These are phyloP conservation scores for Azolla pinnata DNA, from an alignment of 75 land plant species.

Conservation along the genomic window DNA sequence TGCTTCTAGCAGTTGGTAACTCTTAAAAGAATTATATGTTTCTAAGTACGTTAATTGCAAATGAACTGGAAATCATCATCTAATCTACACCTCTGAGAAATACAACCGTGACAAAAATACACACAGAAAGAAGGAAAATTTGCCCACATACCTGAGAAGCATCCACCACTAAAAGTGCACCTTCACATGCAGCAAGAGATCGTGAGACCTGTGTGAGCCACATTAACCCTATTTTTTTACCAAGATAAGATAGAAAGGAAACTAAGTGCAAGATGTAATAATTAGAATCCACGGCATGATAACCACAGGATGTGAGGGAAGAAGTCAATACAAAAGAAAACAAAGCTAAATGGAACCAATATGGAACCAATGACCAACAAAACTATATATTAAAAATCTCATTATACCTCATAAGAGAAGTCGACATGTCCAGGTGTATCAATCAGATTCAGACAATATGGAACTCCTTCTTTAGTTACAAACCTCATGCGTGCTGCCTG, in stretches of 20 bases:
- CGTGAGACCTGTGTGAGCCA: conserved; percentile 91
- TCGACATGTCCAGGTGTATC: conserved; percentile 99
- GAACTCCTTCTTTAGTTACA: conserved; percentile 37
- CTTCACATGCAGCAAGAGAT: conserved; percentile 98
- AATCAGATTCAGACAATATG: conserved; percentile 89
- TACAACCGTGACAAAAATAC: background rate
- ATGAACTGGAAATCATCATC: no score
- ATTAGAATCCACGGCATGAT: no score
- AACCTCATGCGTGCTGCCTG: conserved; percentile 99
- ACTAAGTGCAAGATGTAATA: no score
- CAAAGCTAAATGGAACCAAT: no score
- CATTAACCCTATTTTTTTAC: no score
- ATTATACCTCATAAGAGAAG: conserved; percentile 90
- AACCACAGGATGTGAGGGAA: no score
- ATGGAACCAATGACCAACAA: no score
- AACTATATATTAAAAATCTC: background rate
- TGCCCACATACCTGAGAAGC: conserved; percentile 74
- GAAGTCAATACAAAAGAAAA: no score
- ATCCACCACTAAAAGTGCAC: conserved; percentile 97
- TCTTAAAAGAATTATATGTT: no score
- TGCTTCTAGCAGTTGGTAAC: no score
- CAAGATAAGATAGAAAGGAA: no score
- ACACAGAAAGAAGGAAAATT: background rate
- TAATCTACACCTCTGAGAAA: background rate
- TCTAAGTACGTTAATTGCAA: no score